Conservation (phyloP, 371 early-diverging fungal species). For the Mucor velutinosus region DNA sequence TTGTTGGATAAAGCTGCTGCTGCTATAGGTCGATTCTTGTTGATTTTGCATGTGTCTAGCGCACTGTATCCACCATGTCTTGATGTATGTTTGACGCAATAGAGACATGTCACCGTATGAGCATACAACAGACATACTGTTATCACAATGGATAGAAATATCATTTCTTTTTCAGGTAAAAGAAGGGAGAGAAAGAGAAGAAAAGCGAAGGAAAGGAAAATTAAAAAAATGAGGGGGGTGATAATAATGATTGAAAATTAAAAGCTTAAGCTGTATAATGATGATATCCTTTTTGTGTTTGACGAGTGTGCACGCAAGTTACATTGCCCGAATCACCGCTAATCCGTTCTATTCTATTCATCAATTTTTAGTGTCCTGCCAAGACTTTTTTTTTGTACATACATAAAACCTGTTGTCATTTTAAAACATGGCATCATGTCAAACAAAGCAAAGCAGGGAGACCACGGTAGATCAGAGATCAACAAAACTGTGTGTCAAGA, state of each 20-base stretch:
- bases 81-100: slow-evolving; percentile 4
- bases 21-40: neutral
- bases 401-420: neutral
- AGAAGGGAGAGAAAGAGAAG: neutral
- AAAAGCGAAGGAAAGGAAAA: neutral
- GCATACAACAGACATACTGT: neutral
- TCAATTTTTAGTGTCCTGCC: slow-evolving; percentile 16
- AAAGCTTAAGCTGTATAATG: neutral
- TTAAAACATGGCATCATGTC: neutral
- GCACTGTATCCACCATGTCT: neutral
- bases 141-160: neutral
- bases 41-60: slow-evolving; percentile 1
- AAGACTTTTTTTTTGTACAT: slow-evolving; percentile 27
- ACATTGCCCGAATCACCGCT: slow-evolving; percentile 3
- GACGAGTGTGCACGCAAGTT: neutral
- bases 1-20: slow-evolving; percentile 10
- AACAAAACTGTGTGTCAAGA: neutral
- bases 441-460: neutral
- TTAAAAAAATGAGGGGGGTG: neutral
- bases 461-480: neutral
- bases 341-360: neutral
- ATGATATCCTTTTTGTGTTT: no score
- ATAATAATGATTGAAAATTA: neutral
- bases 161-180: neutral
- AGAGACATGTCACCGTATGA: slow-evolving; percentile 3